phyloP scores from a whole-genome alignment of 257 asterid species.

The Scutellaria galericulata region DNA sequence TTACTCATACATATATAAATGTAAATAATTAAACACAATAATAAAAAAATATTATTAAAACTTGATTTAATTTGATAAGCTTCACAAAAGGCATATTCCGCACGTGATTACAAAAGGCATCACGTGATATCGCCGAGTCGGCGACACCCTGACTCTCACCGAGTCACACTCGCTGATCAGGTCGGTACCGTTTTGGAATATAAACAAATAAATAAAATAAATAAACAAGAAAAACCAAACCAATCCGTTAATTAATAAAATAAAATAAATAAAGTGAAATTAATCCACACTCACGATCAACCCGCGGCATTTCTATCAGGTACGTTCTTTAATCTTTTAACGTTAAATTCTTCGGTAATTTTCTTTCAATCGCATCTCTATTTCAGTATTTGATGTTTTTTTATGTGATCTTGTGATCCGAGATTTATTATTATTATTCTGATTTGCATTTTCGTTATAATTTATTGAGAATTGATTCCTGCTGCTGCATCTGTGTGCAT shows the following conservation, averaged over 20 bases:
- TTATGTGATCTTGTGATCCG: not conserved
- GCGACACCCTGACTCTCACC: conserved; percentile 2
- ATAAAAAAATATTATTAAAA: too few relatives aligned
- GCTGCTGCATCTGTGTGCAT: conserved; percentile 25
- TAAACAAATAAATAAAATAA: not conserved
- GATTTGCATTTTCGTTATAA: not conserved
- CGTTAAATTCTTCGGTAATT: not conserved
- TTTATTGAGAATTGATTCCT: conserved; percentile 15
- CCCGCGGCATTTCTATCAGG: conserved; percentile 25
- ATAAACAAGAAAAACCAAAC: too few relatives aligned
- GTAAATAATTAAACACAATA: too few relatives aligned
- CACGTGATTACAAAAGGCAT: conserved; percentile 27
- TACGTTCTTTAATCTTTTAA: conserved; percentile 10
- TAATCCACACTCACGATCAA: conserved; percentile 10
- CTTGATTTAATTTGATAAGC: too few relatives aligned
- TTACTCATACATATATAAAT: too few relatives aligned
- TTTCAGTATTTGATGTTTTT: not conserved
- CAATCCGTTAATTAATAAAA: not conserved
- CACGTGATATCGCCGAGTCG: conserved; percentile 37
- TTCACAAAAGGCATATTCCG: not conserved
- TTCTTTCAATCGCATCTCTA: conserved; percentile 1
- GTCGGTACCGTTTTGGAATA: not conserved
- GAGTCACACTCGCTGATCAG: not conserved
- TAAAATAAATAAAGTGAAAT: not conserved
- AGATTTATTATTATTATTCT: not conserved